Percentiles rank a stretch among this genome's conserved stretches.
These are phyloP conservation scores for Polytrichum commune DNA, from an alignment of 225 moss, liverwort and hornwort species.

Conservation along the genomic window DNA sequence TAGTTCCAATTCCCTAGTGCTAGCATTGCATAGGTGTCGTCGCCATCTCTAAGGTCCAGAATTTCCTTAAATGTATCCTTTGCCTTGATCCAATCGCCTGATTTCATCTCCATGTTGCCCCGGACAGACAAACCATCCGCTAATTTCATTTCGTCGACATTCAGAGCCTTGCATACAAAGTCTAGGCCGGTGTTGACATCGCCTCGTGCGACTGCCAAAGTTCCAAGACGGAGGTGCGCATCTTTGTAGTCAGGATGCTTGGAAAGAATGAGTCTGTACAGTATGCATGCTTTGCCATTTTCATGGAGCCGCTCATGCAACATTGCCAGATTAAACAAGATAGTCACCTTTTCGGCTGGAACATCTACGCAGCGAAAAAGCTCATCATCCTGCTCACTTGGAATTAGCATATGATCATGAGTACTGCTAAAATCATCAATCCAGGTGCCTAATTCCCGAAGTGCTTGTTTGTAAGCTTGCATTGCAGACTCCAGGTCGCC, in stretches of 20 bases:
- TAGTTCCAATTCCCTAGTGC: conserved; percentile 98
- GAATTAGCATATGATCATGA: conserved; percentile 47
- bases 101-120: conserved; percentile 85
- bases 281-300: conserved; percentile 80
- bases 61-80: conserved; percentile 94
- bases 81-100: conserved; percentile 96
- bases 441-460: conserved; percentile 81
- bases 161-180: conserved; percentile 75
- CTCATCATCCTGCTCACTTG: conserved; percentile 60
- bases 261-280: conserved; percentile 83
- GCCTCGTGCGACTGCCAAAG: conserved; percentile 88
- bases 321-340: conserved; percentile 88
- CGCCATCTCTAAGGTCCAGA: conserved; percentile 70
- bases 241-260: conserved; percentile 93
- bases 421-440: conserved; percentile 69
- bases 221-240: conserved; percentile 87
- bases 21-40: conserved; percentile 82
- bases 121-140: conserved; percentile 85
- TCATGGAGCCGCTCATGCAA: conserved; percentile 89
- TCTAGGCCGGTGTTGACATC: conserved; percentile 64
- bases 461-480: conserved; percentile 79
- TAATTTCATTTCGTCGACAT: conserved; percentile 58
- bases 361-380: conserved; percentile 67
- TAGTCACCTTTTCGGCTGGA: conserved; percentile 89
- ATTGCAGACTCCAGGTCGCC: conserved; percentile 83